Conservation (phyloP, 2,329 filamentous ascomycete genomes). For the Venturiaceae sp. region DNA sequence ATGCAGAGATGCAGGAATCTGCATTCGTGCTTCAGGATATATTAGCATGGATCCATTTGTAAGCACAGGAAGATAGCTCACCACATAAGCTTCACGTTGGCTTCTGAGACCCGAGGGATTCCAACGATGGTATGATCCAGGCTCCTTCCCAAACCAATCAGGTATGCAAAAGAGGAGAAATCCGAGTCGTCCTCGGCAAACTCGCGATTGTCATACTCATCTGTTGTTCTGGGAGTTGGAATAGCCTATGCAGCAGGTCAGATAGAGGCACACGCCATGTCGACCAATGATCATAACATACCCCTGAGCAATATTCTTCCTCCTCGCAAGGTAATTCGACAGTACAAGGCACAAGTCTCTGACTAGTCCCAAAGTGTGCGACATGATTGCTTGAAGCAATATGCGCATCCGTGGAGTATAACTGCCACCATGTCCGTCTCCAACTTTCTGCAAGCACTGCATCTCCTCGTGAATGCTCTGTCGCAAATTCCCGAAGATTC, state of each 20-base stretch:
- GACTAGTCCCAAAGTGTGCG: conserved; percentile 48
- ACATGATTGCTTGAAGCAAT: conserved; percentile 69
- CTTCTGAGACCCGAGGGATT: conserved; percentile 13
- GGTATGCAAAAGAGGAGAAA: conserved; percentile 80
- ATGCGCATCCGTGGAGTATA: conserved; percentile 73
- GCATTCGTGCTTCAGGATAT: conserved; percentile 21
- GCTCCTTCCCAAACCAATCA: conserved; percentile 71
- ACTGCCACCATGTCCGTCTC: conserved; percentile 84
- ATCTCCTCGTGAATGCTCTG: conserved; percentile 52
- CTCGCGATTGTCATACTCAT: conserved; percentile 68
- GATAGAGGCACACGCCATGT: background rate
- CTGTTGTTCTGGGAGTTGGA: conserved; percentile 38
- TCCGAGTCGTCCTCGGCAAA: conserved; percentile 59
- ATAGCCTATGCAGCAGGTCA: background rate
- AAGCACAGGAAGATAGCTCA: background rate
- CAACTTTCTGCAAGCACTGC: conserved; percentile 70
- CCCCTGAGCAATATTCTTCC: conserved; percentile 45
- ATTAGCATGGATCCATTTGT: conserved; percentile 33
- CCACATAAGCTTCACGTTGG: background rate
- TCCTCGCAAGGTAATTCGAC: conserved; percentile 77
- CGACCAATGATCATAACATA: conserved; percentile 16
- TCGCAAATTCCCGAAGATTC: conserved; percentile 59
- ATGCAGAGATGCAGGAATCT: conserved; percentile 58
- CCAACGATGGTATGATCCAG: conserved; percentile 63
- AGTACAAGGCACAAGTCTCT: conserved; percentile 36